phyloP scores from a whole-genome alignment of 1,284 basidiomycete species.

The Somion occarium region DNA sequence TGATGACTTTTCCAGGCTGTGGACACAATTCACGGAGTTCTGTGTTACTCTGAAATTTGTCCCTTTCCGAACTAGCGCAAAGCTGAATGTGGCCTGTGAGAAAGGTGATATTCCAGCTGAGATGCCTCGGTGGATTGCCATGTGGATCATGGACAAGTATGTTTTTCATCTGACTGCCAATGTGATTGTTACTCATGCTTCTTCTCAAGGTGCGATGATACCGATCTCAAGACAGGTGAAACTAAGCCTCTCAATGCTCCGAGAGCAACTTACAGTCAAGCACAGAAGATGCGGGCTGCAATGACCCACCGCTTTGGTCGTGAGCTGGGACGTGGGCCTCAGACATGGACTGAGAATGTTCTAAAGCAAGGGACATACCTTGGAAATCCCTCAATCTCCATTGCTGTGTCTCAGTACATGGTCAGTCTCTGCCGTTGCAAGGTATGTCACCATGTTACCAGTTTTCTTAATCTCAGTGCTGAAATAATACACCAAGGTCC shows the following conservation, averaged over 20 bases:
- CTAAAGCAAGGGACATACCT: constrained; percentile 9
- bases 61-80: too few relatives aligned
- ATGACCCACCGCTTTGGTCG: constrained; percentile 22
- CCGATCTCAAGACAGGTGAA: constrained; percentile 16
- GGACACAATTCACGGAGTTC: neutral
- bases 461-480: neutral
- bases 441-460: constrained; percentile 1
- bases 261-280: constrained; percentile 11
- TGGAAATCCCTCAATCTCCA: constrained; percentile 21
- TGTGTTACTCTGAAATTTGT: neutral
- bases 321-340: constrained; percentile 15
- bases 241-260: constrained; percentile 10
- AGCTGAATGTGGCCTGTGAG: too few relatives aligned
- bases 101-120: too few relatives aligned
- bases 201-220: constrained; percentile 20
- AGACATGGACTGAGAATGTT: constrained; percentile 15
- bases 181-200: too few relatives aligned
- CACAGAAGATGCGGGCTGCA: constrained; percentile 24
- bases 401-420: constrained; percentile 22
- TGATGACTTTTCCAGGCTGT: too few relatives aligned
- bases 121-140: constrained; percentile 17
- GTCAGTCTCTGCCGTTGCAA: constrained; percentile 17
- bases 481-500: constrained; percentile 6
- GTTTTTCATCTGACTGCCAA: too few relatives aligned
- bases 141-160: constrained; percentile 20